Evolutionary conservation across 2,329 filamentous ascomycete species (phyloP), one percentile per base, ranked within the genome.

Genomic region (Verticillium longisporum): DNA sequence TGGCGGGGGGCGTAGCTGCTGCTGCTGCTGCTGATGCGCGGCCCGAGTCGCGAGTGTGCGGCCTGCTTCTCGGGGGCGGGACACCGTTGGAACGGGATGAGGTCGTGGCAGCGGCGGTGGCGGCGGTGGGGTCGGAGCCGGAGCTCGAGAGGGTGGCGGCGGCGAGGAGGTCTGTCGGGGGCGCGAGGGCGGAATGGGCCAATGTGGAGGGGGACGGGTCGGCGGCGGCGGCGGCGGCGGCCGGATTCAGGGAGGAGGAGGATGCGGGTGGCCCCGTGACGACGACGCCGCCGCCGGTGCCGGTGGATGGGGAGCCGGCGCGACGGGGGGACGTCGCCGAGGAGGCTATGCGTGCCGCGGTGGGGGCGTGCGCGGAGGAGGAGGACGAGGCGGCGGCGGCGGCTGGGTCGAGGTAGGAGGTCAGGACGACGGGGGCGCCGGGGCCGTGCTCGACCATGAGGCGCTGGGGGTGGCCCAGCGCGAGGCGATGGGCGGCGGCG

Each of bases 391-490:
- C n/a, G n/a, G n/a, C n/a, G 26, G 32, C 10, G 26, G 66, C 59
- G 53, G 65, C 69, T 31, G 76, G 75, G 61, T 79, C 76, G 63
- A 83, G 70, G 67, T 78, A 83, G 31, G 78, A 80, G 63, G 80
- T 73, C 32, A 79, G 67, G 55, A 79, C 70, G 57, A 79, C 71
- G 65, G 77, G 71, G 26, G 76, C 76, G 57, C 73, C 72, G 45
- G 75, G 73, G 2, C 73, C 74, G 68, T 83, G 82, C 69, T 87
- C 84, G 68, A 87, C 79, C 71, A 87, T 81, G 64, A 87, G 78
- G 70, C 84, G 81, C 67, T 82, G 77, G 2, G 83, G 81, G 6
- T 69, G 67, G 65, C 84, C 84, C 54, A 85, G 77, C 56, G 77
- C 79, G 6, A 86, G 76, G 57, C 83, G 80, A 37, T 74, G 73